Base-by-base conservation (phyloP, 2,329 filamentous ascomycete species). In the Phaeophleospora eucalypticola region DNA sequence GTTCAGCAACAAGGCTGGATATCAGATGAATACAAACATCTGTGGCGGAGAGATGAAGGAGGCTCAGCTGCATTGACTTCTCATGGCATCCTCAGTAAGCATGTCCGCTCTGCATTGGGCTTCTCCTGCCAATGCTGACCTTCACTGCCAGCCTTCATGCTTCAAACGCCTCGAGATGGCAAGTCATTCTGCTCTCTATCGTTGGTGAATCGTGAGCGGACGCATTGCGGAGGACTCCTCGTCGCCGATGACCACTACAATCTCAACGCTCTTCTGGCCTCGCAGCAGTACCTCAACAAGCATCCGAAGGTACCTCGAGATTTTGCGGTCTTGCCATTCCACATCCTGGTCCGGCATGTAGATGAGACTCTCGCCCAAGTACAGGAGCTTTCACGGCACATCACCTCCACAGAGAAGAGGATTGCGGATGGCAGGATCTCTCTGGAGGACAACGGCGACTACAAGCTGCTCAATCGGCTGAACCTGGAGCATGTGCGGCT, bases 101-200 rank as follows among this genome's bases (percentile, higher is more conserved):
- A 8, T 17, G 18, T 18, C 9, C 19, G n/a, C 21, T 14, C 40
- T 34, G 20, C 27, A 33, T 18, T 36, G 19, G 18, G 18, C 20
- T 19, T 33, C 35, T 12, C 18, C 40, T 18, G 17, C 2, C 8
- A 15, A 17, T 36, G 36, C 34, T 43, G 20, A 38, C 34, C 16
- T 20, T 36, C 34, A 47, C 16, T 10, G 21, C 15, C 29, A 60
- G 58, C 59, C 1, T 65, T 65, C 45, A 50, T 65, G 15, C 51
- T 65, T n/a, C 63, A 65, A 43, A 65, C 63, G 2, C 63, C 63
- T 14, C 41, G 63, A 47, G 63, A 65, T 41, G 60, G 60, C 6
- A 49, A 51, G 32, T 63, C 62, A 8, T 65, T 65, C 48, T 62
- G 61, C 43, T 65, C 62, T 1, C 47, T 65, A 14, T 65, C 63